Conservation (phyloP, 1,139 yeast genomes). For the Pichia sp. region DNA sequence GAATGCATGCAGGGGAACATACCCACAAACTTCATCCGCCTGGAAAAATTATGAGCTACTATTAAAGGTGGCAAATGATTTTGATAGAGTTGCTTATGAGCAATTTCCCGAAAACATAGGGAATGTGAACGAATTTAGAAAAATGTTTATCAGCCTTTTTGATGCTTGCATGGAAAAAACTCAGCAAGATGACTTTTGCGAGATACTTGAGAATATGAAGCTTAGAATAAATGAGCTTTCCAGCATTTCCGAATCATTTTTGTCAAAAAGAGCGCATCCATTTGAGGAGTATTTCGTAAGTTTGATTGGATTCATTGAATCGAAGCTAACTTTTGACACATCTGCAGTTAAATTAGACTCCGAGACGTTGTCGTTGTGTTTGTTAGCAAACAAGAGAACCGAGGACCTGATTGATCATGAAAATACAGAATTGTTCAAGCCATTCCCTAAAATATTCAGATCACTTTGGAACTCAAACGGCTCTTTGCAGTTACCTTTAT, state of each 20-base stretch:
- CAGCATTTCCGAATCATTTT: constrained; percentile 46
- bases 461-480: constrained; percentile 43
- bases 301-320: constrained; percentile 44
- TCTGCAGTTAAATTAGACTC: constrained; percentile 17
- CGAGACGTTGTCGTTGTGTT: constrained; percentile 32
- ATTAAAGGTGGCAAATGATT: constrained; percentile 41
- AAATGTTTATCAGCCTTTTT: constrained; percentile 43
- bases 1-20: constrained; percentile 56
- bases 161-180: constrained; percentile 39
- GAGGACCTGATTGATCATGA: constrained; percentile 29
- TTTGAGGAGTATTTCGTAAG: constrained; percentile 47
- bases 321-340: constrained; percentile 26
- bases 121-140: constrained; percentile 43
- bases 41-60: constrained; percentile 55
- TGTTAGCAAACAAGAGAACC: constrained; percentile 38
- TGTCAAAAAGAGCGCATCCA: constrained; percentile 48
- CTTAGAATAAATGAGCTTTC: constrained; percentile 41
- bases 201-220: constrained; percentile 37
- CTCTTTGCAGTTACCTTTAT: constrained; percentile 38
- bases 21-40: constrained; percentile 51
- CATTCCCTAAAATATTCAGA: constrained; percentile 55
- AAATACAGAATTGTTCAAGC: constrained; percentile 28
- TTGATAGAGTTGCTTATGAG: constrained; percentile 52
- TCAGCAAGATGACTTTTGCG: constrained; percentile 36
- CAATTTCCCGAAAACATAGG: constrained; percentile 58